phyloP scores from a whole-genome alignment of 768 basidiomycete genomes.

The Podaxis sp. region DNA sequence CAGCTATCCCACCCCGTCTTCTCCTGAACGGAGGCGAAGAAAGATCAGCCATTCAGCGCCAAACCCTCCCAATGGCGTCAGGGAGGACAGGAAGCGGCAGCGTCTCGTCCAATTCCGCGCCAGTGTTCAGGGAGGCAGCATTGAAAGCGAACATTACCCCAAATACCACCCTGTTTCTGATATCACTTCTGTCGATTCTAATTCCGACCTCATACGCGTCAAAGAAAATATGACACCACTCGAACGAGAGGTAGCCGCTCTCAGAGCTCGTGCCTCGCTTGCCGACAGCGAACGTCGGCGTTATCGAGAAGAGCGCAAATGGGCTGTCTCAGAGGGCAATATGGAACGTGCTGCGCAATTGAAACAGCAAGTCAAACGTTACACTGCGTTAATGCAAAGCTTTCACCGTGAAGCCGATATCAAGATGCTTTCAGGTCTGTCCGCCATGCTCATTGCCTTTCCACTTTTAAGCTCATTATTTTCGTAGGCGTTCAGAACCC shows the following conservation, averaged over 20 bases:
- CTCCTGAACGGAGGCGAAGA: conserved; percentile 22
- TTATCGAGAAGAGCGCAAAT: conserved; percentile 84
- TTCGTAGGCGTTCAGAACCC: conserved; percentile 1
- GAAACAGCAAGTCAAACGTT: conserved; percentile 82
- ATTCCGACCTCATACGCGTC: conserved; percentile 64
- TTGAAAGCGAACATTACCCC: conserved; percentile 25
- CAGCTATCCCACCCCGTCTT: conserved; percentile 35
- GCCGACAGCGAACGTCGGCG: conserved; percentile 83
- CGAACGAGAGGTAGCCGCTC: conserved; percentile 72
- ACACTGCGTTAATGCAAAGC: conserved; percentile 76
- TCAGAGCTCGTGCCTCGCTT: conserved; percentile 75
- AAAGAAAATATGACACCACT: conserved; percentile 57
- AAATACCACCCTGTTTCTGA: conserved; percentile 43
- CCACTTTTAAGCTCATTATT: background rate
- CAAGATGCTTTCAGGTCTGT: conserved; percentile 63
- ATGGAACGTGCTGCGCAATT: conserved; percentile 72
- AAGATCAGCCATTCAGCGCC: conserved; percentile 26
- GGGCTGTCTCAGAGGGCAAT: conserved; percentile 82
- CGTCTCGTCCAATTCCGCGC: conserved; percentile 48
- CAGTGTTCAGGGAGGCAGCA: conserved; percentile 37
- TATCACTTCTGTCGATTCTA: conserved; percentile 70
- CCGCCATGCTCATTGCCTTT: too few species aligned
- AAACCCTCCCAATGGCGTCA: conserved; percentile 16
- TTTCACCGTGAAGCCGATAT: conserved; percentile 78
- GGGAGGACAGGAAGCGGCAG: conserved; percentile 29